Conservation (phyloP, 1,284 basidiomycete genomes). For the Inonotus obliquus region DNA sequence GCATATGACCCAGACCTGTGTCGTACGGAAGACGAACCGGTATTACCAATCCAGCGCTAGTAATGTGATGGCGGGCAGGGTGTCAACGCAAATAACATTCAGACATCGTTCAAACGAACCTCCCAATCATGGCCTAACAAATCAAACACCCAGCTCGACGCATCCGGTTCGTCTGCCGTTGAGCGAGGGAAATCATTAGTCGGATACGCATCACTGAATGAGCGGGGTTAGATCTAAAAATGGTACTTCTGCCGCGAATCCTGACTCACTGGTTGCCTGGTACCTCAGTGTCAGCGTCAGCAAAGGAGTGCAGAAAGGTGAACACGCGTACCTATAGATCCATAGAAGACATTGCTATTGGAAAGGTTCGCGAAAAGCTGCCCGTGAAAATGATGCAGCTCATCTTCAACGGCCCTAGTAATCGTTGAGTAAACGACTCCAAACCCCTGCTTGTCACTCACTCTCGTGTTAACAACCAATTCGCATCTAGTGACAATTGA, state of each 20-base stretch:
- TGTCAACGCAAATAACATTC: background rate
- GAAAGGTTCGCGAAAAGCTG: slow-evolving; percentile 6
- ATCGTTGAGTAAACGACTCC: background rate
- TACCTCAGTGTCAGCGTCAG: background rate
- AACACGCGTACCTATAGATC: background rate
- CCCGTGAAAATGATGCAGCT: slow-evolving; percentile 13
- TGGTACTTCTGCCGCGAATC: background rate
- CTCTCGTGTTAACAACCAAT: slow-evolving; percentile 42
- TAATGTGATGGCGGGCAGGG: background rate
- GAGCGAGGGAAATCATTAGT: slow-evolving; percentile 45
- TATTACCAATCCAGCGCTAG: slow-evolving; percentile 38
- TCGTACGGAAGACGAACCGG: slow-evolving; percentile 36
- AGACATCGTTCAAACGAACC: slow-evolving; percentile 27
- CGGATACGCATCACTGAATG: slow-evolving; percentile 40
- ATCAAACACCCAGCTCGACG: slow-evolving; percentile 46
- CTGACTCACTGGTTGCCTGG: slow-evolving; percentile 46
- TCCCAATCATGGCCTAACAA: slow-evolving; percentile 42
- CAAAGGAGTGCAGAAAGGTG: background rate
- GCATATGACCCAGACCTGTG: slow-evolving; percentile 49
- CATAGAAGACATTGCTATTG: slow-evolving; percentile 1
- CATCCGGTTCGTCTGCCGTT: slow-evolving; percentile 30
- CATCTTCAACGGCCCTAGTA: slow-evolving; percentile 9
- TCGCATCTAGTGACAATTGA: slow-evolving; percentile 31
- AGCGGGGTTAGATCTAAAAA: background rate
- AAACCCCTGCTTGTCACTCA: slow-evolving; percentile 31